Base-by-base conservation (phyloP, 2,329 filamentous ascomycete genomes). In the Chalaropsis thielavioides region DNA sequence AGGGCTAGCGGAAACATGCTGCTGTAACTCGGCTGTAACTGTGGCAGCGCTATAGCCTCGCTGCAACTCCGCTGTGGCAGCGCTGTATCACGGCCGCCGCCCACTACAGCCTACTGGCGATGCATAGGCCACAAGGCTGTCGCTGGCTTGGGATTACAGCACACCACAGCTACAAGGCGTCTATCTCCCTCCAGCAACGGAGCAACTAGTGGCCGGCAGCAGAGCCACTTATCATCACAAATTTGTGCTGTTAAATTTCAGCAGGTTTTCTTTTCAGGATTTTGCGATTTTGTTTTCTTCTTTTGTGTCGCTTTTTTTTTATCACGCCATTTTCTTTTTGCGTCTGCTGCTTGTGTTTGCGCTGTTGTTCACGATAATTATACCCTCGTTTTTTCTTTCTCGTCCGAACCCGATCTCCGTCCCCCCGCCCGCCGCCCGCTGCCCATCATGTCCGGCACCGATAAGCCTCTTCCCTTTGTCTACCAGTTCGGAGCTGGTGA, bases 401-500 rank as follows among this genome's bases (percentile, higher is more conserved):
- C 2, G 46, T 59, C 51, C 15, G 27, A 58, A 58, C 5, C n/a
- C 38, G 24, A 15, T n/a, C 31, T 35, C 43, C 43, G 43, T 8
- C 13, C 43, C 4, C 27, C 3, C 17, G 31, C 31, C 13, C 44
- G 44, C n/a, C 44, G 10, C 22, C 31, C 31, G 6, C n/a, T 68
- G 70, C 72, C 73, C 78, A 80, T 72, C 71, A 88, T 88, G 85
- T 80, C 84, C 69, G 73, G 79, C 69, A 61, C 62, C 60, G 77
- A 83, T 63, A 88, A 90, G 78, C 90, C 92, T 67, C 84, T 96
- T 71, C 90, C 90, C 67, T 96, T 96, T 78, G 76, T 85, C 71
- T 96, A 96, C 85, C 92, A 96, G 80, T 96, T 97, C 81, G 88
- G 86, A 75, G 92, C 92, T 73, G 92, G 92, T 86, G 74, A 67